A percentile compares a stretch with the other conserved stretches of the same genome.
These are phyloP conservation scores for Ailanthus altissimus DNA, from an alignment of 345 rosid species.

Conservation along the genomic window DNA sequence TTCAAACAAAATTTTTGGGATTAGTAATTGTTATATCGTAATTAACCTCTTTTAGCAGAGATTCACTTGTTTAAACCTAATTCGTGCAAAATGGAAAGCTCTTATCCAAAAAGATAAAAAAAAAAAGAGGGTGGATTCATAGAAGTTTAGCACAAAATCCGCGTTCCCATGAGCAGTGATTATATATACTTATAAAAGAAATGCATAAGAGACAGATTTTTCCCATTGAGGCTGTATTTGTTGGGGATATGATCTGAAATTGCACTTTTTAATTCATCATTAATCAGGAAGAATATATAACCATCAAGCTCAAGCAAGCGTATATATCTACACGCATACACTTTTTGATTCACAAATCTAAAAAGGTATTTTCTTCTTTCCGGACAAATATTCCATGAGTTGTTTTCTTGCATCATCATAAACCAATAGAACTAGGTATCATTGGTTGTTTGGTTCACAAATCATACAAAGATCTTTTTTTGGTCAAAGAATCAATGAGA, in stretches of 20 bases:
- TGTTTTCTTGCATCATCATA: background rate
- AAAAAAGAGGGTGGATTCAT: background rate
- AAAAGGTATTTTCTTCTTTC: background rate
- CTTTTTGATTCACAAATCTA: conserved; percentile 14
- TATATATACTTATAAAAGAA: no score
- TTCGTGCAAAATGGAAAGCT: background rate
- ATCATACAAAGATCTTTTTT: background rate
- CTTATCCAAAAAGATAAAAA: no score
- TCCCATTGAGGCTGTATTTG: background rate
- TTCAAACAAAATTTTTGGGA: background rate
- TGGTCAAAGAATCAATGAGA: background rate
- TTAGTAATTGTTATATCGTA: background rate
- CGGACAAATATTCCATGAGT: background rate
- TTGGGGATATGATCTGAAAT: background rate
- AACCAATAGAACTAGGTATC: background rate
- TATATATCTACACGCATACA: no score
- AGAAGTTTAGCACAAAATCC: background rate
- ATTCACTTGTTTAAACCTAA: background rate
- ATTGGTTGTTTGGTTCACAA: background rate
- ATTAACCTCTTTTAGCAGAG: background rate
- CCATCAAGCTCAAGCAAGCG: background rate
- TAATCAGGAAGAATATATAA: background rate
- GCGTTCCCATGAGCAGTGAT: no score
- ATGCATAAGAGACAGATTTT: no score
- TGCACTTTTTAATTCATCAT: background rate